Conservation (phyloP, 768 basidiomycete species). For the Leccinellum luteum region DNA sequence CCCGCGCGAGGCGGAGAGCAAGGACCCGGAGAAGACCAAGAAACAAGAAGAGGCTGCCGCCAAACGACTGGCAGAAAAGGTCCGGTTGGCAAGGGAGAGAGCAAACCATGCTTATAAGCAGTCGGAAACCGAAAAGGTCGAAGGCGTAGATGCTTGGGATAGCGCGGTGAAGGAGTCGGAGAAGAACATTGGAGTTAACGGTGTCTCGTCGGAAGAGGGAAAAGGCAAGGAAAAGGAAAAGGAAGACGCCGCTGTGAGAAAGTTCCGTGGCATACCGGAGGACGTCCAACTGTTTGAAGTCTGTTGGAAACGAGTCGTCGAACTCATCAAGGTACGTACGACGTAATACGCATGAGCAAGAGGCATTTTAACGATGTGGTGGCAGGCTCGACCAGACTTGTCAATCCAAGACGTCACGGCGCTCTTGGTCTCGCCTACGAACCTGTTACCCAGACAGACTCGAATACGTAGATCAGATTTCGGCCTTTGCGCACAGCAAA, state of each 20-base stretch:
- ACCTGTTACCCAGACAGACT: too few relatives aligned
- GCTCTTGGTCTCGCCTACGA: slow-evolving; percentile 77
- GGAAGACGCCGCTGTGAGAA: slow-evolving; percentile 57
- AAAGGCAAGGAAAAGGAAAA: slow-evolving; percentile 60
- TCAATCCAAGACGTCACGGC: slow-evolving; percentile 74
- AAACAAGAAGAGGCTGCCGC: slow-evolving; percentile 92
- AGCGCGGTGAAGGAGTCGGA: slow-evolving; percentile 23
- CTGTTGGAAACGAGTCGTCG: slow-evolving; percentile 44
- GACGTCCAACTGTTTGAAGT: slow-evolving; percentile 56
- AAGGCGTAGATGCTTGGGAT: slow-evolving; percentile 26
- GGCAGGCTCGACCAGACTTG: slow-evolving; percentile 91
- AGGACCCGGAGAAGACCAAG: slow-evolving; percentile 93
- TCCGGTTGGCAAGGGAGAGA: slow-evolving; percentile 67
- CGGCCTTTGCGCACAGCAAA: too few relatives aligned
- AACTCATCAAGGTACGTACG: slow-evolving; percentile 86
- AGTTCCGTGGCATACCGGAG: slow-evolving; percentile 94
- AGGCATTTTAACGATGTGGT: slow-evolving; percentile 1
- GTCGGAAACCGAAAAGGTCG: slow-evolving; percentile 18
- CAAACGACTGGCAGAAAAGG: slow-evolving; percentile 80
- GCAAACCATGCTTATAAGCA: slow-evolving; percentile 50
- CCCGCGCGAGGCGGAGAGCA: slow-evolving; percentile 94
- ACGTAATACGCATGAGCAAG: neutral
- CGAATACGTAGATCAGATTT: too few relatives aligned
- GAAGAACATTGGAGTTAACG: slow-evolving; percentile 18
- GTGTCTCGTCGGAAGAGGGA: slow-evolving; percentile 23